Evolutionary conservation across 805 yeast species (phyloP).

Genomic region (Metschnikowia henanensis): DNA sequence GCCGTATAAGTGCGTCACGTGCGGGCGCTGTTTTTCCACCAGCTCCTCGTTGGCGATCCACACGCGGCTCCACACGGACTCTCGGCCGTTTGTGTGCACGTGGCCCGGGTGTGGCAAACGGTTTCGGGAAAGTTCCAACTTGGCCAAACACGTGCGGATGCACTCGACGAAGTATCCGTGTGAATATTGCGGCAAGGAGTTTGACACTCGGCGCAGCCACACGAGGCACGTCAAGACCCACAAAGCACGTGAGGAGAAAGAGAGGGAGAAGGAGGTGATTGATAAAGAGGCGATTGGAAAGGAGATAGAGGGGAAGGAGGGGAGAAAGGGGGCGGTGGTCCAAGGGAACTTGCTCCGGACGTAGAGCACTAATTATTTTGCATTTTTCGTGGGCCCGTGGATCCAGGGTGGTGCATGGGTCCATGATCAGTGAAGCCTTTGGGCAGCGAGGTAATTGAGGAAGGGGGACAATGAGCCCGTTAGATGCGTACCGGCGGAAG

Average conservation of each 20-base stretch:
- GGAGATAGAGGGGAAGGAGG: too few species aligned
- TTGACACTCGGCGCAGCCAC: conserved; percentile 44
- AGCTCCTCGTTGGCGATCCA: conserved; percentile 84
- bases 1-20: conserved; percentile 72
- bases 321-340: not conserved
- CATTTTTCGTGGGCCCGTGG: too few species aligned
- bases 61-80: conserved; percentile 84
- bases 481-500: too few species aligned
- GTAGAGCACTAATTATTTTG: too few species aligned
- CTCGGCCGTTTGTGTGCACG: conserved; percentile 79
- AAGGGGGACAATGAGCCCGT: too few species aligned
- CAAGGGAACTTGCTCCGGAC: too few species aligned
- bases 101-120: conserved; percentile 79
- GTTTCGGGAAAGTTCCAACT: conserved; percentile 86
- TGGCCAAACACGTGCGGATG: conserved; percentile 83
- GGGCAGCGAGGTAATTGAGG: too few species aligned
- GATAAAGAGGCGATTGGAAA: too few species aligned
- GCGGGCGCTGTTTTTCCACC: conserved; percentile 81
- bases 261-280: too few species aligned
- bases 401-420: too few species aligned
- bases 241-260: too few species aligned
- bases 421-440: too few species aligned
- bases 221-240: conserved; percentile 33
- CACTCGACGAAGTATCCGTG: conserved; percentile 61
- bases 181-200: conserved; percentile 50